Conservation (phyloP, 345 rosid genomes). For the Pugionium cornutum region DNA sequence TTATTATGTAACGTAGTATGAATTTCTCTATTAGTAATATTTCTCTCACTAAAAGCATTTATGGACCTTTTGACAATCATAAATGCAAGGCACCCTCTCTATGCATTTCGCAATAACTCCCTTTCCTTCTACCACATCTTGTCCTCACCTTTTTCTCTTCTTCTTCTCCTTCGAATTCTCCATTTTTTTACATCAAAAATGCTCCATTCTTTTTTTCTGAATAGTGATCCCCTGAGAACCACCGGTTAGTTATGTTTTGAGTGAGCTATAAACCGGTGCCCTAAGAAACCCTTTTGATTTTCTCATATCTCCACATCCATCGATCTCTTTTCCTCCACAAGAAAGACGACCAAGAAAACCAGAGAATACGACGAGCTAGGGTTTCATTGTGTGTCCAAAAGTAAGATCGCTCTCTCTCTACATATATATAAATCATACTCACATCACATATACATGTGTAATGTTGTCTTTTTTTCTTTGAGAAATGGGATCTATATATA, state of each 20-base stretch:
- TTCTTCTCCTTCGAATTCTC: slow-evolving; percentile 34
- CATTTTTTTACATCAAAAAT: slow-evolving; percentile 6
- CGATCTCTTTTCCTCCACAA: slow-evolving; percentile 2
- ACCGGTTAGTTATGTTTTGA: slow-evolving; percentile 12
- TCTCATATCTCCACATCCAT: background rate
- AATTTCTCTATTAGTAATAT: background rate
- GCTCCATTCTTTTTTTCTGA: background rate
- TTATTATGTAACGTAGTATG: too few species aligned
- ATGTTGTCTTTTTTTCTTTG: slow-evolving; percentile 10
- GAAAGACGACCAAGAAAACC: slow-evolving; percentile 1
- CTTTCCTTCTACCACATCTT: slow-evolving; percentile 46
- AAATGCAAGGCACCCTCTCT: slow-evolving; percentile 78
- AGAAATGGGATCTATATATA: slow-evolving; percentile 18
- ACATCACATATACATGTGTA: background rate
- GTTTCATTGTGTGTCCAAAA: slow-evolving; percentile 24
- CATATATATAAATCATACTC: background rate
- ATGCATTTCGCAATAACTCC: slow-evolving; percentile 74
- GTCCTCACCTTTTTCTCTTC: slow-evolving; percentile 35
- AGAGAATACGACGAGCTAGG: slow-evolving; percentile 32
- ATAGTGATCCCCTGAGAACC: background rate
- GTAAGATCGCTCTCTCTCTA: slow-evolving; percentile 18
- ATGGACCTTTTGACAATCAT: slow-evolving; percentile 50
- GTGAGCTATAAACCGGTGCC: slow-evolving; percentile 2
- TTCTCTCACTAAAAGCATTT: slow-evolving; percentile 47
- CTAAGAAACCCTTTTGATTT: background rate